A percentile compares a stretch with the other conserved stretches of the same genome.
These are phyloP conservation scores for Podaxis sp. DNA, from an alignment of 768 basidiomycete genomes.

Conservation along the genomic window DNA sequence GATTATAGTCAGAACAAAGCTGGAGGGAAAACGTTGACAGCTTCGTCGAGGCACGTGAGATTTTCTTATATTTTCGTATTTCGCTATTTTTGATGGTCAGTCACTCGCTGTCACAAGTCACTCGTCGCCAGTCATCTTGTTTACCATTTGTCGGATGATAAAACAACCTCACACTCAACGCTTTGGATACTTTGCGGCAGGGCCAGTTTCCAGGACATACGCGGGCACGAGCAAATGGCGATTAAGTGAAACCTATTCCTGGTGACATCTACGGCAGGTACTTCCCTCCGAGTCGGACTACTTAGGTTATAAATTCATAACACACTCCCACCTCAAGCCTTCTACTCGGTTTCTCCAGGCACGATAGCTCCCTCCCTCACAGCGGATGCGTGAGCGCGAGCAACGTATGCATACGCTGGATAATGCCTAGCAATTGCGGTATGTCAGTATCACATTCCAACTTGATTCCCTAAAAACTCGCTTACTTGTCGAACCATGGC, in stretches of 20 bases:
- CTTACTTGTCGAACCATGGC: constrained; percentile 46
- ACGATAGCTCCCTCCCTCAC: constrained; percentile 21
- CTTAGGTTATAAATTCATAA: no score
- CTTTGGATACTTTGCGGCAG: neutral
- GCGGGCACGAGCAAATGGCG: neutral
- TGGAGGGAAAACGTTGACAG: no score
- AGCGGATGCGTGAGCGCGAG: constrained; percentile 28
- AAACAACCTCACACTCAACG: neutral
- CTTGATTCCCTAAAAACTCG: constrained; percentile 2
- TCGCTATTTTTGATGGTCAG: no score
- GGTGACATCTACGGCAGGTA: no score
- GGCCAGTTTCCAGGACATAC: neutral
- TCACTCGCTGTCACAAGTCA: no score
- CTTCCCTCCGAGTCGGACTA: neutral
- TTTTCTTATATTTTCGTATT: no score
- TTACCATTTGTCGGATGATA: no score
- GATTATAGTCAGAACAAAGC: no score
- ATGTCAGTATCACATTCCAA: neutral
- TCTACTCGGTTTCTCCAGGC: constrained; percentile 22
- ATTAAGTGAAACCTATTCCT: no score
- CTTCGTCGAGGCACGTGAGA: no score
- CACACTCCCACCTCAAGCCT: neutral
- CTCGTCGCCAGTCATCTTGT: no score
- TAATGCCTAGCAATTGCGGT: constrained; percentile 20
- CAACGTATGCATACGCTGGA: constrained; percentile 26